Conservation (phyloP, 2,329 filamentous ascomycete genomes). For the Didymella arachidicola region DNA sequence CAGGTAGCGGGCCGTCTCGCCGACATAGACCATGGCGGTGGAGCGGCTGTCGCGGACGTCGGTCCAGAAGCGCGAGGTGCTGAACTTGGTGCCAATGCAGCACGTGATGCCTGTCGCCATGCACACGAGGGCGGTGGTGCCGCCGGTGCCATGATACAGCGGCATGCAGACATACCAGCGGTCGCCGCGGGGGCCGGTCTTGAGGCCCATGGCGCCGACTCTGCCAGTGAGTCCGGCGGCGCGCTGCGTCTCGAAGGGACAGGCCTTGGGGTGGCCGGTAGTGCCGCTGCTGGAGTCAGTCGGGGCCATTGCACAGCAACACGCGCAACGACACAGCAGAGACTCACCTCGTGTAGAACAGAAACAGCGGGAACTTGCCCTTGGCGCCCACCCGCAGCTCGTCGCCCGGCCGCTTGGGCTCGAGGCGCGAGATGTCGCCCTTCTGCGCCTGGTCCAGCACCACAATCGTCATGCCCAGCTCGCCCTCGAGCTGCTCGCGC, state of each 20-base stretch:
- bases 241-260: conserved; percentile 64
- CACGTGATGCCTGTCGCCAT: conserved; percentile 65
- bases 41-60: conserved; percentile 73
- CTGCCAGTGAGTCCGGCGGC: conserved; percentile 52
- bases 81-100: conserved; percentile 73
- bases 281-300: conserved; percentile 64
- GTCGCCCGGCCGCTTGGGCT: conserved; percentile 63
- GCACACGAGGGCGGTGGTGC: conserved; percentile 64
- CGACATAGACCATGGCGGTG: conserved; percentile 79
- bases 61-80: conserved; percentile 72
- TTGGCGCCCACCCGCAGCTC: conserved; percentile 62
- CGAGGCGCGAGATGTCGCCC: conserved; percentile 57
- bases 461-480: conserved; percentile 66
- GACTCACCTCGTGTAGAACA: conserved; percentile 72
- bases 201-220: conserved; percentile 47
- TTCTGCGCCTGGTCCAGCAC: conserved; percentile 60
- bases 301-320: too few species aligned
- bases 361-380: conserved; percentile 63
- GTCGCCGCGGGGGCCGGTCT: conserved; percentile 57
- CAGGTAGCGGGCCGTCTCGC: conserved; percentile 78
- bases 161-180: conserved; percentile 81
- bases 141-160: conserved; percentile 78
- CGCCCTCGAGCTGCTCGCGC: conserved; percentile 57
- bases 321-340: background rate
- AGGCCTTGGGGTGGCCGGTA: conserved; percentile 78